Evolutionary conservation across 257 asterid species (phyloP), one percentile per base, ranked within the genome.

Genomic region (Ilex asprella): DNA sequence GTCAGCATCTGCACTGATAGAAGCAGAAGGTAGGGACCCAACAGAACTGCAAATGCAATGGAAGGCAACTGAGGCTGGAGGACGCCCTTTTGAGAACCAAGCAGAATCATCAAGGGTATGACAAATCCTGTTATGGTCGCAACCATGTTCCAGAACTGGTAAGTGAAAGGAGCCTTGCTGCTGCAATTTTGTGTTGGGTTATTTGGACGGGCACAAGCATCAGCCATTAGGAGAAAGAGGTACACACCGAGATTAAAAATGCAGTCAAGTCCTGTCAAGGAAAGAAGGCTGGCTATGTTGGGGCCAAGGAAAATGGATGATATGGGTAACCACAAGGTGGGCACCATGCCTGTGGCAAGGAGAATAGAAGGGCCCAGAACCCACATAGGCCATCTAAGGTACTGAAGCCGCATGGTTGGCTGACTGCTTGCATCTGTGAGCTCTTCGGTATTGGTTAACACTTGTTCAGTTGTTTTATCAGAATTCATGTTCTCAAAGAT

Each of bases 251-350:
- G 89, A 72, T 92, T 86, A 81, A 89, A 92, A 16, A 92, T 78
- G 87, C 97, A 92, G 80, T 92, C 99, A 1, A 92, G 95, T 2
- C 99, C 97, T 0, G 95, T 89, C 50, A 92, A 78, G 41, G 96
- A 81, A 58, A 92, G 96, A 63, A 89, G 94, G 84, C 94, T 86
- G 75, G 97, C 97, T 56, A 92, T 77, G 81, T 78, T 89, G 68
- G 97, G 89, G n/a, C 97, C 97, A 0, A 86, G 83, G 72, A 89
- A 86, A 31, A 92, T 71, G 47, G 99, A 83, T 1, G 97, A 82
- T 51, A 89, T 41, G 12, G 99, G 99, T 29, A 92, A 76, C 97
- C 97, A 92, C 53, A 92, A 68, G 59, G 96, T 89, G 67, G 99
- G 97, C 6, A 84, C 95, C 63, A 92, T 80, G 55, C 97, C 97